A percentile compares a stretch with the other conserved stretches of the same genome.
Conservation (phyloP, 169 alveolate genomes). For the Fabrea salina region DNA sequence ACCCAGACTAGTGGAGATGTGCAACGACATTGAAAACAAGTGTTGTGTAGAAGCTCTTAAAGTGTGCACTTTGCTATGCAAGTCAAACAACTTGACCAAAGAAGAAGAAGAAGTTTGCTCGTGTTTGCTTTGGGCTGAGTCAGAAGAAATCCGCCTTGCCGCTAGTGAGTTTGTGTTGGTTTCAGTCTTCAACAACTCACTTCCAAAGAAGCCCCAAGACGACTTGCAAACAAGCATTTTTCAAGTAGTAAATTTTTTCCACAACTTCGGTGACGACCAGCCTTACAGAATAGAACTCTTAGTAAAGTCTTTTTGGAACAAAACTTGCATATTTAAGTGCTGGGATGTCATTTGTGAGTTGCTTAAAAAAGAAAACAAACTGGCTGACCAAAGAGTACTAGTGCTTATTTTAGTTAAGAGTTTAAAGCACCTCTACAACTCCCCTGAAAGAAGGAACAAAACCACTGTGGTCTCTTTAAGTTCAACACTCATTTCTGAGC, state of each 20-base stretch:
- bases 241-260: not conserved
- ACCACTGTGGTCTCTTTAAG: not conserved
- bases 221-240: not conserved
- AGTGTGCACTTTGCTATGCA: not conserved
- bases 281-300: conserved; percentile 2
- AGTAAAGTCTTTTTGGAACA: conserved; percentile 20
- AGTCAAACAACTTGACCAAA: not conserved
- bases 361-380: conserved; percentile 6
- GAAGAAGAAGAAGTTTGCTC: conserved; percentile 7
- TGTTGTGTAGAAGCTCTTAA: conserved; percentile 6
- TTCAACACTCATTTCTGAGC: not conserved
- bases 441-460: conserved; percentile 4
- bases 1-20: conserved; percentile 8
- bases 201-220: not conserved
- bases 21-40: conserved; percentile 14
- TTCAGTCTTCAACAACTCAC: not conserved
- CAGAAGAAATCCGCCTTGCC: conserved; percentile 2
- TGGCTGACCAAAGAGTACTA: not conserved
- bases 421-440: not conserved
- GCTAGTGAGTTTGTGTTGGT: not conserved
- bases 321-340: not conserved
- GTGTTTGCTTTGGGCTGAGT: conserved; percentile 24
- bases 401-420: not conserved
- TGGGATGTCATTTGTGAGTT: conserved; percentile 30
- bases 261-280: not conserved